Evolutionary conservation across 1,139 yeast genomes (phyloP).

Genomic region (Nakaseomyces uthaithaninus): DNA sequence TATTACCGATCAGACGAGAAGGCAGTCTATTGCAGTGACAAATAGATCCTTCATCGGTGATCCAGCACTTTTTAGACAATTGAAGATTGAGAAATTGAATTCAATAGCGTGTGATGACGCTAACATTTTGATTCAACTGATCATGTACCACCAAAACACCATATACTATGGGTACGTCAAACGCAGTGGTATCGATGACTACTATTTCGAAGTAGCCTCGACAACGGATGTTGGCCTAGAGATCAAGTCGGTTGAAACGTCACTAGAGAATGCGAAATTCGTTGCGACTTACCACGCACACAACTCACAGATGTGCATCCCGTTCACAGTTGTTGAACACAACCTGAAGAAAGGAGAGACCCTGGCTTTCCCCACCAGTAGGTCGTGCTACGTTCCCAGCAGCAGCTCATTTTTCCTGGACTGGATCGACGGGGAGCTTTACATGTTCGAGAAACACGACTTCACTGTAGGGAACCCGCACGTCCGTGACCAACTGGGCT

Average conservation of each 20-base stretch:
- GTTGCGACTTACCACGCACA: slow-evolving; percentile 1
- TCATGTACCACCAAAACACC: not conserved
- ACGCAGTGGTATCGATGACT: too few relatives aligned
- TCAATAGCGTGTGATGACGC: not conserved
- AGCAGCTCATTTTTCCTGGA: not conserved
- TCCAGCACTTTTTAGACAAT: not conserved
- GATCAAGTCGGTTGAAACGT: slow-evolving; percentile 1
- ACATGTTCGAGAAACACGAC: slow-evolving; percentile 3
- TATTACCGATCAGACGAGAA: not conserved
- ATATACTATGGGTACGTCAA: not conserved
- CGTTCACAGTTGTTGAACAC: not conserved
- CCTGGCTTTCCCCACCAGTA: slow-evolving; percentile 2
- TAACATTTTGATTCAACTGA: not conserved
- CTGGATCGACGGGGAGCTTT: slow-evolving; percentile 1
- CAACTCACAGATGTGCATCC: slow-evolving; percentile 1
- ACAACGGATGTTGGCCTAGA: not conserved
- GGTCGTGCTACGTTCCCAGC: not conserved
- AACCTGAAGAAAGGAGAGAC: not conserved
- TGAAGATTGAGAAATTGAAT: slow-evolving; percentile 3
- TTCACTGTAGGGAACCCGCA: not conserved
- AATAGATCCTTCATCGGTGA: not conserved
- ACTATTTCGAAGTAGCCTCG: not conserved
- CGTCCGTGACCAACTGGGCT: not conserved
- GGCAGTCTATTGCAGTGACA: not conserved
- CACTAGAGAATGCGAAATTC: not conserved